phyloP scores from a whole-genome alignment of 2,329 filamentous ascomycete species.

The Fusarium virguliforme region DNA sequence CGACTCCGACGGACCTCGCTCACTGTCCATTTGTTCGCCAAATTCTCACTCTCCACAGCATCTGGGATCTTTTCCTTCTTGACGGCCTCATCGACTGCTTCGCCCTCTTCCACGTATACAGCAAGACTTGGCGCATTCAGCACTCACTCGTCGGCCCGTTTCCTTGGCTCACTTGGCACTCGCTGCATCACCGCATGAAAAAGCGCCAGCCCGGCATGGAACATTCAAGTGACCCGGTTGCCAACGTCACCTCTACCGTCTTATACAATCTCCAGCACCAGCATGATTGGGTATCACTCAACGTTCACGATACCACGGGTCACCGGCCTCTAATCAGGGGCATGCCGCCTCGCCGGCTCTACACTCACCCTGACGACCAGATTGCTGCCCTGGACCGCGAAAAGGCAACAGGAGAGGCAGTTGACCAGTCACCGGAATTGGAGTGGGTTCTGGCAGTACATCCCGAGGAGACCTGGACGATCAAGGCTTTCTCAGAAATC shows the following conservation, averaged over 20 bases:
- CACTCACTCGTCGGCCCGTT: neutral
- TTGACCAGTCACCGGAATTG: conserved; percentile 68
- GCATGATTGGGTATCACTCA: conserved; percentile 80
- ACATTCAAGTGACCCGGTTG: conserved; percentile 32
- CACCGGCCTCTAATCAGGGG: conserved; percentile 78
- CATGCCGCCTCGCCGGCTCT: conserved; percentile 80
- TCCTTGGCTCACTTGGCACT: conserved; percentile 17
- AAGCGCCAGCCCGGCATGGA: conserved; percentile 33
- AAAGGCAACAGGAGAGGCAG: conserved; percentile 62
- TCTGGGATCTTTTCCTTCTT: neutral
- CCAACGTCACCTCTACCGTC: conserved; percentile 63
- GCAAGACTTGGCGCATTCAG: conserved; percentile 2
- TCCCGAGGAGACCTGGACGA: conserved; percentile 80
- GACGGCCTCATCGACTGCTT: conserved; percentile 9
- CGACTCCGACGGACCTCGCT: conserved; percentile 9
- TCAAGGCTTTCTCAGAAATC: conserved; percentile 76
- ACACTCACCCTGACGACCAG: conserved; percentile 88
- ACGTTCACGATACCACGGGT: conserved; percentile 65
- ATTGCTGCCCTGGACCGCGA: conserved; percentile 78
- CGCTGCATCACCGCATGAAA: conserved; percentile 19
- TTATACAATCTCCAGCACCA: conserved; percentile 81
- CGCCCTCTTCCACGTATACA: conserved; percentile 20
- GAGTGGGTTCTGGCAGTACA: conserved; percentile 87
- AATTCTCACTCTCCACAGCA: neutral
- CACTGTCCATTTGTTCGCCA: neutral